Evolutionary conservation across 129 eudicot species (phyloP).

Genomic region (Oenanthe sinensis): DNA sequence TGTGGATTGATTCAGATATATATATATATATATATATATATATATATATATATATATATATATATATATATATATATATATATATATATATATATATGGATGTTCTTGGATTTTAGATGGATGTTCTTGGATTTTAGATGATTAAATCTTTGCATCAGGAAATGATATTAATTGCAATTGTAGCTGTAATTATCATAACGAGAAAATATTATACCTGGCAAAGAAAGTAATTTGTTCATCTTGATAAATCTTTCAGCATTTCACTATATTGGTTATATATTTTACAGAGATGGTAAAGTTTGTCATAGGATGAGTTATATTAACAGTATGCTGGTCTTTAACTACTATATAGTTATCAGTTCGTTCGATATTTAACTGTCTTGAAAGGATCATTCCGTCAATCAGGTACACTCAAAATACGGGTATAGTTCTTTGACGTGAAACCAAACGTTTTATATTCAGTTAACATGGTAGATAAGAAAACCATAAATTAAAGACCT

Average conservation of each 20-base stretch:
- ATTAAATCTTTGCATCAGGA: too few species aligned
- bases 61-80: too few species aligned
- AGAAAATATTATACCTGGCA: neutral
- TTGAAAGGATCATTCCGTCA: too few species aligned
- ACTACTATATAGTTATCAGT: too few species aligned
- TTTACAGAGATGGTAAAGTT: neutral
- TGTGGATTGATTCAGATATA: neutral
- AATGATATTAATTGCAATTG: neutral
- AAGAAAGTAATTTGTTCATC: neutral
- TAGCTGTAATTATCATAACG: neutral
- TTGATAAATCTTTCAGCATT: neutral
- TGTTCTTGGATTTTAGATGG: too few species aligned
- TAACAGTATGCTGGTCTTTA: neutral
- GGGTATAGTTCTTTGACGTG: neutral
- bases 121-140: too few species aligned
- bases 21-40: too few species aligned
- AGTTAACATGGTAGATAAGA: neutral
- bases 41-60: too few species aligned
- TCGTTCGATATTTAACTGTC: neutral
- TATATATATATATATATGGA: too few species aligned
- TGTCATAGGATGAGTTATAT: neutral
- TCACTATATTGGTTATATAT: too few species aligned
- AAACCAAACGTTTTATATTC: neutral
- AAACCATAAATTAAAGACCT: neutral
- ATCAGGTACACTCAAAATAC: neutral